Percentiles rank a stretch among this genome's conserved stretches.
phyloP scores from a whole-genome alignment of 805 yeast species.

The Ogataea nonfermentans region DNA sequence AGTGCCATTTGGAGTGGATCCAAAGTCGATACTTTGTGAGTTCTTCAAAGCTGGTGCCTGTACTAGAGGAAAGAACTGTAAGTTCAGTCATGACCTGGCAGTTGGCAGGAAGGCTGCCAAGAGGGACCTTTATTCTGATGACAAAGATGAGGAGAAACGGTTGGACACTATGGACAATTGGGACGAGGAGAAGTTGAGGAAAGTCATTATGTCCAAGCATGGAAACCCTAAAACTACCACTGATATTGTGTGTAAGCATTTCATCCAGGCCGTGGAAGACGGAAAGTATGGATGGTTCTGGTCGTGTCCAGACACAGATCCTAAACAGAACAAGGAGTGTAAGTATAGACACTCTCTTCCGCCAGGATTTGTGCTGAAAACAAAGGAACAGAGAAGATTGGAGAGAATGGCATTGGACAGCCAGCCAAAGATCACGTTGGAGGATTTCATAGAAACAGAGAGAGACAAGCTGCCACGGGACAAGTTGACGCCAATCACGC shows the following conservation, averaged over 20 bases:
- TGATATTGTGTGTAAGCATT: constrained; percentile 88
- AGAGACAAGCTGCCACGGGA: constrained; percentile 76
- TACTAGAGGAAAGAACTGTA: constrained; percentile 81
- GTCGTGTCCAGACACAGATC: constrained; percentile 94
- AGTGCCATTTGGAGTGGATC: constrained; percentile 96
- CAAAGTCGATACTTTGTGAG: constrained; percentile 88
- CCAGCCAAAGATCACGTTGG: constrained; percentile 88
- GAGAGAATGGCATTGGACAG: constrained; percentile 82
- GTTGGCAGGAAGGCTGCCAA: constrained; percentile 86
- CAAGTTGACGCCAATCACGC: constrained; percentile 81
- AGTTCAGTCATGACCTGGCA: constrained; percentile 85
- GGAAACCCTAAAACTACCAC: constrained; percentile 95
- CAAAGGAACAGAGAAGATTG: constrained; percentile 90
- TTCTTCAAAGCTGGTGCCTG: constrained; percentile 83
- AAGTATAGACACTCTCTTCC: constrained; percentile 95
- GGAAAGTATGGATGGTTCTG: constrained; percentile 99
- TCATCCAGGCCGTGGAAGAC: constrained; percentile 95
- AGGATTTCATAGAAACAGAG: constrained; percentile 93
- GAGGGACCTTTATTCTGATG: constrained; percentile 91
- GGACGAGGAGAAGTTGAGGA: constrained; percentile 94
- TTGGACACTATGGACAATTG: constrained; percentile 91
- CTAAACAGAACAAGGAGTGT: constrained; percentile 54
- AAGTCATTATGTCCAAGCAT: constrained; percentile 84
- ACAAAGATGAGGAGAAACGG: constrained; percentile 46
- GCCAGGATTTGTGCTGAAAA: constrained; percentile 93